A percentile compares a stretch with the other conserved stretches of the same genome.
These are phyloP conservation scores for Trichoderma sp. DNA, from an alignment of 2,329 filamentous ascomycete species.

Conservation along the genomic window DNA sequence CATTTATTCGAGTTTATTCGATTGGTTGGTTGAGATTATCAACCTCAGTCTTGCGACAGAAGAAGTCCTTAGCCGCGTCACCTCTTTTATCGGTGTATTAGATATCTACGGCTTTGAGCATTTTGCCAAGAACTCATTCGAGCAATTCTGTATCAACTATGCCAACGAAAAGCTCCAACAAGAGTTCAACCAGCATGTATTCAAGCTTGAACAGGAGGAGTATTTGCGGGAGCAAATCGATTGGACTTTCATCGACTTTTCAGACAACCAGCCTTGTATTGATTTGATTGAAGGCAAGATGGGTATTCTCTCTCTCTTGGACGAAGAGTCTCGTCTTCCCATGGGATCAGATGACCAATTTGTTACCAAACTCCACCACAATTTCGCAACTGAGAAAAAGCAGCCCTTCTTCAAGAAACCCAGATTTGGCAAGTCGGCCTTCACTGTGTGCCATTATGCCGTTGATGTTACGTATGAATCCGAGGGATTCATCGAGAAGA, in stretches of 20 bases:
- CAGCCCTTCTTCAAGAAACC: constrained; percentile 99
- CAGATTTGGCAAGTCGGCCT: constrained; percentile 92
- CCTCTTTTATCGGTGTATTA: constrained; percentile 92
- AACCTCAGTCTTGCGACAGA: constrained; percentile 88
- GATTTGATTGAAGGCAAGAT: constrained; percentile 97
- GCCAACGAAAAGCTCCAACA: constrained; percentile 99
- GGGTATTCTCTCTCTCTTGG: constrained; percentile 84
- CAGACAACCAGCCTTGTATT: constrained; percentile 98
- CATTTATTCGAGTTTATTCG: constrained; percentile 96
- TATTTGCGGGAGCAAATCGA: constrained; percentile 95
- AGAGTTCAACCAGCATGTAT: constrained; percentile 98
- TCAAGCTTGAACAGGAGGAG: constrained; percentile 98
- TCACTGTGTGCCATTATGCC: constrained; percentile 98
- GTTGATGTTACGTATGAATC: constrained; percentile 98
- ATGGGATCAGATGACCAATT: constrained; percentile 98
- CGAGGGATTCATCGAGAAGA: constrained; percentile 99
- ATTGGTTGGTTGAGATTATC: constrained; percentile 98
- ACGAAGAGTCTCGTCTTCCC: constrained; percentile 93
- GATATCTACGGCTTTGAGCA: constrained; percentile 99
- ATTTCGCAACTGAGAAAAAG: constrained; percentile 87
- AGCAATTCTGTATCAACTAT: constrained; percentile 99
- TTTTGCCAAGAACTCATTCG: constrained; percentile 99
- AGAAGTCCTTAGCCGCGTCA: constrained; percentile 76
- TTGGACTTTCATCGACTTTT: constrained; percentile 99
- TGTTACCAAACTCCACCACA: constrained; percentile 91